Conservation (phyloP, 225 moss, liverwort and hornwort species). For the Polytrichum commune region DNA sequence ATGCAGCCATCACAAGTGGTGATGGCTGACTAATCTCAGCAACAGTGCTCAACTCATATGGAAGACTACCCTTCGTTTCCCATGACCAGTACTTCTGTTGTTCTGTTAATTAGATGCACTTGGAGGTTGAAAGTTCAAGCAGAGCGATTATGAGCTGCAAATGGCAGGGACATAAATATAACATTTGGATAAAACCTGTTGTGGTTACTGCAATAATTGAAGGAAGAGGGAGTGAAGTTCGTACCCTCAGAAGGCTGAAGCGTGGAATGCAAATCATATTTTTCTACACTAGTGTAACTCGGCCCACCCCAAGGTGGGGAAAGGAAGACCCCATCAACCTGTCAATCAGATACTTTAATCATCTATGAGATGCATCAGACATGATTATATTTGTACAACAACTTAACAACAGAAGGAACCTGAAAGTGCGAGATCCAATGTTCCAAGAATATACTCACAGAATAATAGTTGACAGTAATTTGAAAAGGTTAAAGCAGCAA, state of each 20-base stretch:
- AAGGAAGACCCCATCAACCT: conserved; percentile 86
- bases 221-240: conserved; percentile 1
- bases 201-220: neutral
- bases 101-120: no score
- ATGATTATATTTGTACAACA: no score
- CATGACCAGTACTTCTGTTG: neutral
- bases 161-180: neutral
- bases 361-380: no score
- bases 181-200: neutral
- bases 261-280: conserved; percentile 86
- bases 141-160: no score
- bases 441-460: no score
- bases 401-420: no score
- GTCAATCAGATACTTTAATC: no score
- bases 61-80: neutral
- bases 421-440: no score
- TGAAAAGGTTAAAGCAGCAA: neutral
- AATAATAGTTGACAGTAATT: neutral
- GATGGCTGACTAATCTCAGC: no score
- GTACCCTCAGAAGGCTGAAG: conserved; percentile 90
- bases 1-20: no score
- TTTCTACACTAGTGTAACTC: conserved; percentile 49
- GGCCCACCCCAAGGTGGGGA: conserved; percentile 99
- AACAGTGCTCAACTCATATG: no score
- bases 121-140: no score